Conservation (phyloP, 108 stramenopile species). For the Epipyxis sp. region DNA sequence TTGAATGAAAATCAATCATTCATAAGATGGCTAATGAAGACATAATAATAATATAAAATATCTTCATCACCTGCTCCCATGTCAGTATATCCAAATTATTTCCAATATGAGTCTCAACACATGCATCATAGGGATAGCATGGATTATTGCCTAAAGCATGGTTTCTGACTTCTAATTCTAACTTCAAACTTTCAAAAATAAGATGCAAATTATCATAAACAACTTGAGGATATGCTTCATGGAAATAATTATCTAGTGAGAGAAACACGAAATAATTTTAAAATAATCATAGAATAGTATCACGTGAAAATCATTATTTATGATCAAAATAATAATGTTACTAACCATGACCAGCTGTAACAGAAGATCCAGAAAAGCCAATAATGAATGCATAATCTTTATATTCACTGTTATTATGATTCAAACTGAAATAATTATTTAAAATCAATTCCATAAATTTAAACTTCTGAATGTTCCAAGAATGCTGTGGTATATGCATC, state of each 20-base stretch:
- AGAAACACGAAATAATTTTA: too few relatives aligned
- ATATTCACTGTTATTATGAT: constrained; percentile 17
- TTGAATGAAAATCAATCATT: too few relatives aligned
- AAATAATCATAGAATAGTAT: too few relatives aligned
- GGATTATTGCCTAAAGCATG: constrained; percentile 38
- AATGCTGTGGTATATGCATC: constrained; percentile 27
- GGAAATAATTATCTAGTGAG: constrained; percentile 34
- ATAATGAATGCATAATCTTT: neutral
- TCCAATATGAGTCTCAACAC: constrained; percentile 36
- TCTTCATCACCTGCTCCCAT: constrained; percentile 33
- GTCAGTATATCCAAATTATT: constrained; percentile 33
- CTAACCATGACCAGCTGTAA: constrained; percentile 36
- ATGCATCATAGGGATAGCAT: constrained; percentile 31
- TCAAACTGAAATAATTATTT: constrained; percentile 24
- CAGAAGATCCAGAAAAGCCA: constrained; percentile 36
- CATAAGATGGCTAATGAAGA: neutral
- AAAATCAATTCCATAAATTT: constrained; percentile 31
- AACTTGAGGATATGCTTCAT: constrained; percentile 33
- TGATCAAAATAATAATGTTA: too few relatives aligned
- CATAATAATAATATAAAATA: neutral
- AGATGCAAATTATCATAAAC: neutral
- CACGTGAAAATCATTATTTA: too few relatives aligned
- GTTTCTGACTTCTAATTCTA: constrained; percentile 30
- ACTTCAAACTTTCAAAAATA: neutral
- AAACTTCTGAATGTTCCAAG: constrained; percentile 20